phyloP scores from a whole-genome alignment of 2,329 filamentous ascomycete genomes.

The Ophiocordyceps camponoti-rufipedis region DNA sequence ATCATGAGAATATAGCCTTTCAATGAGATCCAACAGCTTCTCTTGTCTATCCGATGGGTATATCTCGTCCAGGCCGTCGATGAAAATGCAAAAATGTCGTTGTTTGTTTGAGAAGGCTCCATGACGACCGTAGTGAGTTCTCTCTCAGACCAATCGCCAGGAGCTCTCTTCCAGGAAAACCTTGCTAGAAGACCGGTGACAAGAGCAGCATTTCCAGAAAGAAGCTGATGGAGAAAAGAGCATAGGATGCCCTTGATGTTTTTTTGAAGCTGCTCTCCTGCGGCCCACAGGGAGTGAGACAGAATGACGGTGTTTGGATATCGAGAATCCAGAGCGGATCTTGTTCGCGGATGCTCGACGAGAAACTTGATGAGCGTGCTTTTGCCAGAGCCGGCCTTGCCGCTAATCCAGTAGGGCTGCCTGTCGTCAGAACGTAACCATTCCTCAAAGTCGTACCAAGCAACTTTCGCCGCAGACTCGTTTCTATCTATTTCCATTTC shows the following conservation, averaged over 20 bases:
- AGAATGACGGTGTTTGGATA: constrained; percentile 1
- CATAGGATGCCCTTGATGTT: constrained; percentile 9
- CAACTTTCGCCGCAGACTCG: background rate
- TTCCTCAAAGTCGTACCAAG: background rate
- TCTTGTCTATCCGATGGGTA: constrained; percentile 2
- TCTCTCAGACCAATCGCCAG: constrained; percentile 4
- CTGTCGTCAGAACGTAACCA: background rate
- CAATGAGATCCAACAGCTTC: background rate
- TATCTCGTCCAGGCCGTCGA: constrained; percentile 6
- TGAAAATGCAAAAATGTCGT: constrained; percentile 3
- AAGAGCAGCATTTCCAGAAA: background rate
- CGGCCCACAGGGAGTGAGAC: constrained; percentile 14
- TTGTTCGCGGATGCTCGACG: constrained; percentile 3
- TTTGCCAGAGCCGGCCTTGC: constrained; percentile 15
- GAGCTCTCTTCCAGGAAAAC: background rate
- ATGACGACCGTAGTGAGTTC: background rate
- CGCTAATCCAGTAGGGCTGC: constrained; percentile 11
- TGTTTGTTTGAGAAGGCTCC: background rate
- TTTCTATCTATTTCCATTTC: background rate
- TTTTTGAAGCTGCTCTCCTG: constrained; percentile 9
- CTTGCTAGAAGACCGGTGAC: background rate
- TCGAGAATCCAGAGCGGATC: constrained; percentile 6
- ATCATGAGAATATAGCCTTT: background rate
- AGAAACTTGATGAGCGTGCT: constrained; percentile 14
- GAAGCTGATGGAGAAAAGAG: constrained; percentile 7